Conservation (phyloP, 176 grass and related monocot genomes). For the Phyllostachys edulis region DNA sequence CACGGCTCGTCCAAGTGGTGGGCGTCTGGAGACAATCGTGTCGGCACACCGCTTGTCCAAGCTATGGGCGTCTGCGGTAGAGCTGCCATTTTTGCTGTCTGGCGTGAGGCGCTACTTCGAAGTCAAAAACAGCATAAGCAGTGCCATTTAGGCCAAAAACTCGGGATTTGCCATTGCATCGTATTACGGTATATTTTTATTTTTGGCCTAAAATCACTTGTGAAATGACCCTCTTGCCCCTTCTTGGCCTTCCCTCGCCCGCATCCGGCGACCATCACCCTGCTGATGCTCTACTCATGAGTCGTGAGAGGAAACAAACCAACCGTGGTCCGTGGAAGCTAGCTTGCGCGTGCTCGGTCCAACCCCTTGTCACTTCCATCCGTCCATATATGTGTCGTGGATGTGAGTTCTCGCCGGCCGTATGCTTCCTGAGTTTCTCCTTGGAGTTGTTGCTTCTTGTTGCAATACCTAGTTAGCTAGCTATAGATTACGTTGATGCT, state of each 20-base stretch:
- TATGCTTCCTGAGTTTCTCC: background rate
- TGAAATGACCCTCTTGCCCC: background rate
- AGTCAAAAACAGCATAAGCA: too few relatives aligned
- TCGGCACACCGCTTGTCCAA: too few relatives aligned
- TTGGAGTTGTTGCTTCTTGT: background rate
- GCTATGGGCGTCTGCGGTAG: too few relatives aligned
- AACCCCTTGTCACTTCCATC: background rate
- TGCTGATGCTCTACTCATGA: background rate
- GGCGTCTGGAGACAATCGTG: too few relatives aligned
- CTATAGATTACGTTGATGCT: background rate
- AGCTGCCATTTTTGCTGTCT: too few relatives aligned
- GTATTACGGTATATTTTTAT: background rate
- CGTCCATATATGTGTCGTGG: background rate
- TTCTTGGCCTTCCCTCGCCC: background rate
- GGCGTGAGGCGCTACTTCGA: too few relatives aligned
- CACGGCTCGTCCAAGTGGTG: too few relatives aligned
- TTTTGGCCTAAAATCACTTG: background rate
- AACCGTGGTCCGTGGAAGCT: background rate
- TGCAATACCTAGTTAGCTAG: background rate
- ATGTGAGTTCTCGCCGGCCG: background rate
- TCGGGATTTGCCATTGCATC: background rate
- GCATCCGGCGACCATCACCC: background rate
- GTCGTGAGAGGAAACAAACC: background rate
- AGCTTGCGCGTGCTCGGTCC: background rate
- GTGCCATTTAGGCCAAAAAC: too few relatives aligned